phyloP scores from a whole-genome alignment of 164 flowering plant genomes.

The Protea cynaroides region DNA sequence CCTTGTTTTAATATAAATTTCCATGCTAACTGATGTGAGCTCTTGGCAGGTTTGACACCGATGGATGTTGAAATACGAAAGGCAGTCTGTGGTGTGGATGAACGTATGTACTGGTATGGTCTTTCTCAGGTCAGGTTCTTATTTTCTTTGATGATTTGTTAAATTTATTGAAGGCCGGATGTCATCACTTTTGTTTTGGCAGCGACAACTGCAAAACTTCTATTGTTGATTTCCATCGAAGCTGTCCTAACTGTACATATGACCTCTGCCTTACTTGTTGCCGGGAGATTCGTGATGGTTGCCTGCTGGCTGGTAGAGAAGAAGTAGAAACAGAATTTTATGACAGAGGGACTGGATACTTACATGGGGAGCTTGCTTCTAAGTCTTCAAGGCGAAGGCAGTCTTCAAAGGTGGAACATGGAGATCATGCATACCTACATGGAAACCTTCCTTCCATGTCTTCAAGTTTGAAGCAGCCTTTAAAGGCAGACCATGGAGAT shows the following conservation, averaged over 20 bases:
- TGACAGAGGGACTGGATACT: constrained; percentile 28
- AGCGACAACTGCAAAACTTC: constrained; percentile 63
- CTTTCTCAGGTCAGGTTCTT: not conserved
- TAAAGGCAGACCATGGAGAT: too few species aligned
- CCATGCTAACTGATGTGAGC: not conserved
- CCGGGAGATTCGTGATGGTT: constrained; percentile 45
- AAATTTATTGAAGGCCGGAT: constrained; percentile 1
- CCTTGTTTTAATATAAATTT: not conserved
- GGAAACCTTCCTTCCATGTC: too few species aligned
- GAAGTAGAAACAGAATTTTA: constrained; percentile 23
- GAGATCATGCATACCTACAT: constrained; percentile 6
- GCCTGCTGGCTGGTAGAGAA: constrained; percentile 22
- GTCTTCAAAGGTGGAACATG: constrained; percentile 1
- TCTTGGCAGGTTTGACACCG: constrained; percentile 29
- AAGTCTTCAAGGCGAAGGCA: not conserved
- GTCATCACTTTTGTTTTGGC: constrained; percentile 12
- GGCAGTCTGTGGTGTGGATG: constrained; percentile 21
- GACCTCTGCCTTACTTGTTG: constrained; percentile 71
- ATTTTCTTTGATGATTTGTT: not conserved
- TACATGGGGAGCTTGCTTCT: constrained; percentile 22
- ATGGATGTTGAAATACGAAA: constrained; percentile 23
- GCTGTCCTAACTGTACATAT: constrained; percentile 47
- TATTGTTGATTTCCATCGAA: constrained; percentile 52
- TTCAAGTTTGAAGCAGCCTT: too few species aligned
- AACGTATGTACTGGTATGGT: constrained; percentile 52